Conservation (phyloP, 805 yeast species). For the Teunomyces tritomae region DNA sequence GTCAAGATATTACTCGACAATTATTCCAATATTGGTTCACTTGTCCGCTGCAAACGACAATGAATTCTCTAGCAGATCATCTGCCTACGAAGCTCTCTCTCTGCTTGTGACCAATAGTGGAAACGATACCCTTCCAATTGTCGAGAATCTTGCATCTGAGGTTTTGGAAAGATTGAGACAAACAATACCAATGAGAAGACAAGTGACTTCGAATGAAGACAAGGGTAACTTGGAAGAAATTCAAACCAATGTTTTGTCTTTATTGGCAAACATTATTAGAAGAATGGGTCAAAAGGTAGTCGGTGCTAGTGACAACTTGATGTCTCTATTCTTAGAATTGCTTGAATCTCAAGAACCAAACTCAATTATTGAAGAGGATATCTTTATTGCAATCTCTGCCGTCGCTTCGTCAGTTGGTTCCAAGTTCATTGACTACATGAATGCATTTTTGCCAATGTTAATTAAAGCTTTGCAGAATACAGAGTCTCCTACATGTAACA, state of each 20-base stretch:
- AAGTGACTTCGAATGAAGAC: slow-evolving; percentile 65
- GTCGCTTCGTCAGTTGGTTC: slow-evolving; percentile 78
- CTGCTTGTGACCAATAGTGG: slow-evolving; percentile 76
- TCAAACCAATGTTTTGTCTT: slow-evolving; percentile 75
- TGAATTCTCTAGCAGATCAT: slow-evolving; percentile 84
- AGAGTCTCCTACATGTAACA: slow-evolving; percentile 78
- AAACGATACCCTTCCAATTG: slow-evolving; percentile 61
- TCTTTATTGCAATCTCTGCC: slow-evolving; percentile 87
- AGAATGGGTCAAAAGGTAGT: slow-evolving; percentile 67
- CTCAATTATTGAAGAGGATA: slow-evolving; percentile 88
- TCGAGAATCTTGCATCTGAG: slow-evolving; percentile 72
- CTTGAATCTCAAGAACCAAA: slow-evolving; percentile 57
- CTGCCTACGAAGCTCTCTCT: slow-evolving; percentile 94
- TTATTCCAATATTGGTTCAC: slow-evolving; percentile 68
- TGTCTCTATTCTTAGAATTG: slow-evolving; percentile 77
- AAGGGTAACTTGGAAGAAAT: slow-evolving; percentile 79
- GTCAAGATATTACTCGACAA: slow-evolving; percentile 66
- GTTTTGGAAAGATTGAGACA: slow-evolving; percentile 69
- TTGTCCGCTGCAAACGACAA: slow-evolving; percentile 75
- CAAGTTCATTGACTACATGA: slow-evolving; percentile 72
- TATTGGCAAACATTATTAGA: slow-evolving; percentile 80
- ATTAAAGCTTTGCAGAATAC: slow-evolving; percentile 76
- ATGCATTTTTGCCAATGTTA: slow-evolving; percentile 78
- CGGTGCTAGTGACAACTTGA: slow-evolving; percentile 75
- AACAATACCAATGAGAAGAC: slow-evolving; percentile 56